Conservation (phyloP, 495 filamentous ascomycete species). For the Tuber calosporum region DNA sequence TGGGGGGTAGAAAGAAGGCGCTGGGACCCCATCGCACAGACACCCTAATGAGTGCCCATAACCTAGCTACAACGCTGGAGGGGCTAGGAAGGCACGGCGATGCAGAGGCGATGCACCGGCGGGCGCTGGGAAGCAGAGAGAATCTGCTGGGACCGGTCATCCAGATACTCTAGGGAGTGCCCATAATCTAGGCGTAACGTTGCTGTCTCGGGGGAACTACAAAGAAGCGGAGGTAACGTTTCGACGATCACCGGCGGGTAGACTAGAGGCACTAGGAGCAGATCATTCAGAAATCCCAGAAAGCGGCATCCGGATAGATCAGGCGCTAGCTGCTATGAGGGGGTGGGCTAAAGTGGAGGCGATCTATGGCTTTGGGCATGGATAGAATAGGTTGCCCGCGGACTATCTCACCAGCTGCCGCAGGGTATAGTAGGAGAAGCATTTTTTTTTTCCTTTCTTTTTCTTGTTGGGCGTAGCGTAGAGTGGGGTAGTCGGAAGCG, state of each 20-base stretch:
- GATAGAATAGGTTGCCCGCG: too few species aligned
- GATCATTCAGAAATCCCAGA: conserved; percentile 4
- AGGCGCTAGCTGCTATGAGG: too few species aligned
- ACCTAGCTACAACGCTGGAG: conserved; percentile 12
- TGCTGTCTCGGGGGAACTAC: conserved; percentile 6
- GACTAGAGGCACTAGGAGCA: conserved; percentile 9
- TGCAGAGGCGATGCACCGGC: conserved; percentile 32
- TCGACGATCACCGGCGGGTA: conserved; percentile 14
- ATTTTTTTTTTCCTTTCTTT: too few species aligned
- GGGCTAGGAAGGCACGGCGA: conserved; percentile 25
- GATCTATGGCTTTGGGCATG: too few species aligned
- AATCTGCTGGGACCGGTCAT: conserved; percentile 30
- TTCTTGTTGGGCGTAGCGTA: too few species aligned
- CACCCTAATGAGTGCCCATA: conserved; percentile 19
- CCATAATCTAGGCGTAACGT: conserved; percentile 15
- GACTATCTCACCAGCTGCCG: too few species aligned
- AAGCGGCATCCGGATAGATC: neutral
- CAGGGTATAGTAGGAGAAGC: too few species aligned
- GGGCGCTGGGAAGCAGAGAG: conserved; percentile 28
- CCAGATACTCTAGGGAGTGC: conserved; percentile 21
- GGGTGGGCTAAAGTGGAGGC: too few species aligned
- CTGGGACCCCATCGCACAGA: conserved; percentile 4
- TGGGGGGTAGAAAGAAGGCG: conserved; percentile 11
- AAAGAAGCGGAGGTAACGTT: conserved; percentile 13
- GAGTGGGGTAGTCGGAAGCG: too few species aligned